Base-by-base conservation (phyloP, 2,329 filamentous ascomycete genomes). In the Penicillium sp. region DNA sequence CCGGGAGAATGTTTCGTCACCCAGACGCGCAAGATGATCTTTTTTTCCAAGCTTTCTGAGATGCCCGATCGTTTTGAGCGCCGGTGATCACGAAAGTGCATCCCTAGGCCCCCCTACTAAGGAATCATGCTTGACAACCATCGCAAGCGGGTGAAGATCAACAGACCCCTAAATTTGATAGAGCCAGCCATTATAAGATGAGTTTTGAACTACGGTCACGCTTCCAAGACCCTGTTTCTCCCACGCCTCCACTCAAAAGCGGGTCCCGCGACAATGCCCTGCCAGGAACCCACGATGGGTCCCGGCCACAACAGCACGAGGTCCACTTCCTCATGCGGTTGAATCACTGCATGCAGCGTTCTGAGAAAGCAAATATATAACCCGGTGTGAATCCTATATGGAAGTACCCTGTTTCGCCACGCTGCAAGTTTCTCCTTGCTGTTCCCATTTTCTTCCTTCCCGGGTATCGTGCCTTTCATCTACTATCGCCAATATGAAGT, bases 401-500 rank as follows among this genome's bases (percentile, higher is more conserved):
- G 26, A 35, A 6, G 3, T 8, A 11, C n/a, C 12, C 15, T 11
- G 6, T 37, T 26, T 48, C 44, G 23, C 25, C 52, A 42, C n/a
- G 12, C 43, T 45, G 25, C 20, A 23, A 7, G 8, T 47, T 23
- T 26, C 46, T 35, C 27, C 3, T 8, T 11, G n/a, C 41, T 27
- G 20, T 22, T 29, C 43, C 51, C 33, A 43, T 48, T 31, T 11
- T 35, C 14, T 43, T 29, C 35, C 22, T n/a, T n/a, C n/a, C n/a
- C n/a, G n/a, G 9, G 27, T n/a, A 27, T 9, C 41, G 6, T 18
- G 27, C 14, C 8, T 18, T 31, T 22, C 23, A 53, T 15, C 7
- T 25, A 15, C 14, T 14, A 15, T 11, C 33, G n/a, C 14, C 55
- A 72, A 48, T 3, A 73, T 74, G 71, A 73, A 69, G 56, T 50